Percentiles rank a stretch among this genome's conserved stretches.
Evolutionary conservation across 2,329 filamentous ascomycete species (phyloP).

Genomic region (Colletotrichum gloeosporioides): DNA sequence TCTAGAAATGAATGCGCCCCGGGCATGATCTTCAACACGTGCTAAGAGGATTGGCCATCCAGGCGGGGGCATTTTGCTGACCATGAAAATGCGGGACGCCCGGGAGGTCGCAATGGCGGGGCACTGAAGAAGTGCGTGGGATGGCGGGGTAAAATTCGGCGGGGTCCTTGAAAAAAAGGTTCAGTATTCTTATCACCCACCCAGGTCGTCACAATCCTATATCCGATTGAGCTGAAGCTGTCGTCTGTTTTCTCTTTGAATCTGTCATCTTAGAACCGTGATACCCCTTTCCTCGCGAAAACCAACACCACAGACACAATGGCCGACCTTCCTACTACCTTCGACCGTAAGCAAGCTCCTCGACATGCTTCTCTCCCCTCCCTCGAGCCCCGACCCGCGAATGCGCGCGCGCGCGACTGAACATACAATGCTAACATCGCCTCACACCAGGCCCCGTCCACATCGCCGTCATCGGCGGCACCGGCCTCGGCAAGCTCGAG

Average conservation of each 20-base stretch:
- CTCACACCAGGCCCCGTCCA: conserved; percentile 65
- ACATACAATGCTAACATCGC: not conserved
- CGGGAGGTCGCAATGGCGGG: conserved; percentile 13
- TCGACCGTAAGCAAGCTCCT: conserved; percentile 55
- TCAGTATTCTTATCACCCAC: not conserved
- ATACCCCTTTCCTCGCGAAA: not conserved
- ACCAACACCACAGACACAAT: conserved; percentile 35
- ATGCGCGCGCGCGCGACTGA: conserved; percentile 1
- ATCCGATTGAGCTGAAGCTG: not conserved
- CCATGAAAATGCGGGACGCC: not conserved
- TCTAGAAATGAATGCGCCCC: not conserved
- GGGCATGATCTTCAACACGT: not conserved
- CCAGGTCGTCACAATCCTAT: not conserved
- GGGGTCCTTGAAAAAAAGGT: conserved; percentile 13
- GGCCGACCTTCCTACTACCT: conserved; percentile 61
- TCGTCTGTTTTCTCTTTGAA: not conserved
- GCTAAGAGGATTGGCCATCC: not conserved
- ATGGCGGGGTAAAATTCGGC: conserved; percentile 21
- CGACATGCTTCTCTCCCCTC: not conserved
- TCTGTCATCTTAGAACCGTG: not conserved
- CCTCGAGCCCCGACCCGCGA: not conserved
- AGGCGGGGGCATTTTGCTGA: not conserved
- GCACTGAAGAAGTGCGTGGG: conserved; percentile 16
- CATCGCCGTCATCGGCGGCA: conserved; percentile 93
- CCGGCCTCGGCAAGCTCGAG: conserved; percentile 85